Evolutionary conservation across 192 early-diverging fungal species (phyloP).

Genomic region (Umbelopsis sp.): DNA sequence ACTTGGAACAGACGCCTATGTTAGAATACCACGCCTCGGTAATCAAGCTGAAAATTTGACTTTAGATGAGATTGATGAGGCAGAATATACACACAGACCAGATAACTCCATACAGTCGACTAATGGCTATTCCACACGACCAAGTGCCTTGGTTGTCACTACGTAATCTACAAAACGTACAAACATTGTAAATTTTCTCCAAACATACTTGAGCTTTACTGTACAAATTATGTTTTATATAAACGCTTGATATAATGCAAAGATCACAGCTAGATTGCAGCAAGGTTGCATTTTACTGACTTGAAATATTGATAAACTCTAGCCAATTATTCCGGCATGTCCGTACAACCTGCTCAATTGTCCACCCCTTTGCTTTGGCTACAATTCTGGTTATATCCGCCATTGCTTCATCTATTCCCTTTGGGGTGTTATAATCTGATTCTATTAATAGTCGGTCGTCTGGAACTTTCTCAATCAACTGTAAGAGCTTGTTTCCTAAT

Average conservation of each 20-base stretch:
- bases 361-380: conserved; percentile 63
- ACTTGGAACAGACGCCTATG: conserved; percentile 91
- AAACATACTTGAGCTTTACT: neutral
- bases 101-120: neutral
- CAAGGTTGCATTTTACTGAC: neutral
- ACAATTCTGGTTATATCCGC: conserved; percentile 55
- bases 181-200: conserved; percentile 12
- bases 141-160: conserved; percentile 9
- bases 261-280: neutral
- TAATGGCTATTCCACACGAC: conserved; percentile 10
- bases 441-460: conserved; percentile 82
- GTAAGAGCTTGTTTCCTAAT: conserved; percentile 49
- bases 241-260: neutral
- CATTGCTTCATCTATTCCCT: conserved; percentile 57
- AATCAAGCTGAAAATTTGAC: conserved; percentile 62
- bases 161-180: neutral
- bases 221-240: conserved; percentile 6
- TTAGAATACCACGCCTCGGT: conserved; percentile 77
- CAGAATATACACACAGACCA: neutral
- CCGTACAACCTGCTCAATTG: conserved; percentile 27
- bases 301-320: conserved; percentile 2
- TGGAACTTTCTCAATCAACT: conserved; percentile 73
- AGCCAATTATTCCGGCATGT: conserved; percentile 4
- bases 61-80: conserved; percentile 22
- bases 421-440: conserved; percentile 72